These are phyloP conservation scores for Colletotrichum scovillei DNA, from an alignment of 2,329 filamentous ascomycete species.

Conservation along the genomic window DNA sequence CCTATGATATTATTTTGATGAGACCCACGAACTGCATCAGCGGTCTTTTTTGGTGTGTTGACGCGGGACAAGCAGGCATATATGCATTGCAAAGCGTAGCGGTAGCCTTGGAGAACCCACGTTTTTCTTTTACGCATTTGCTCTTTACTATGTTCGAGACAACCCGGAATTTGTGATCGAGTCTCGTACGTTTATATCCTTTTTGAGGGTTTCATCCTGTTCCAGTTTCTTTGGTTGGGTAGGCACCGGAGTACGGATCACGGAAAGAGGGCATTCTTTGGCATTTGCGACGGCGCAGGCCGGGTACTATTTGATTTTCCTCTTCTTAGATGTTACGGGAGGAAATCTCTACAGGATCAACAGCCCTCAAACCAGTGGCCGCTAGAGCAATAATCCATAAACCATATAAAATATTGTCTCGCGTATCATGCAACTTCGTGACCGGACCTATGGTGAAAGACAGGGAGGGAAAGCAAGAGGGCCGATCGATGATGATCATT, in stretches of 20 bases:
- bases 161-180: neutral
- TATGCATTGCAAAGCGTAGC: conserved; percentile 23
- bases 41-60: conserved; percentile 4
- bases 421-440: neutral
- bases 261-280: conserved; percentile 22
- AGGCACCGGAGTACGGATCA: conserved; percentile 27
- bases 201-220: neutral
- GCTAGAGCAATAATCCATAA: conserved; percentile 8
- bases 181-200: conserved; percentile 9
- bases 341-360: conserved; percentile 3
- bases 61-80: neutral
- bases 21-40: conserved; percentile 32
- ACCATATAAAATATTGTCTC: neutral
- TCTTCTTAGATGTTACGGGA: neutral
- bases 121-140: neutral
- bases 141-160: neutral
- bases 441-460: too few species aligned
- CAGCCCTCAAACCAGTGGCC: conserved; percentile 12
- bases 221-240: conserved; percentile 9
- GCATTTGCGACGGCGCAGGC: conserved; percentile 34
- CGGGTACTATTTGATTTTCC: conserved; percentile 8
- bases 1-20: conserved; percentile 22
- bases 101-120: conserved; percentile 4
- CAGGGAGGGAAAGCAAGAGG: neutral
- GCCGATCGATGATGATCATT: neutral